phyloP scores from a whole-genome alignment of 176 grass and related monocot genomes.

The Elaeis guineensis region DNA sequence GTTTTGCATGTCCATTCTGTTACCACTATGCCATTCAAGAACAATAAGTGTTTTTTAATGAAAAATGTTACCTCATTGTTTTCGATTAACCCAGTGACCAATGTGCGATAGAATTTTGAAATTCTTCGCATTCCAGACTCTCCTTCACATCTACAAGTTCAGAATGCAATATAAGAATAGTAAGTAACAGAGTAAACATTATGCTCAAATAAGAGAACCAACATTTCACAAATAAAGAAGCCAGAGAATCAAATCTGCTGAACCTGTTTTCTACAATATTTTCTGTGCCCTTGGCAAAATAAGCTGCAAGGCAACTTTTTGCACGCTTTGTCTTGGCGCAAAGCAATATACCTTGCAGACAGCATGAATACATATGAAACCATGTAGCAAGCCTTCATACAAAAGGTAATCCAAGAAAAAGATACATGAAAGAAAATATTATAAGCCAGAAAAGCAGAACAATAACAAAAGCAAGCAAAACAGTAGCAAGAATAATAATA shows the following conservation, averaged over 20 bases:
- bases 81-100: slow-evolving; percentile 61
- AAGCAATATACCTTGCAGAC: slow-evolving; percentile 62
- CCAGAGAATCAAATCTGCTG: neutral
- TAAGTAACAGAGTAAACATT: too few species aligned
- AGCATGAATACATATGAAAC: slow-evolving; percentile 4
- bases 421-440: neutral
- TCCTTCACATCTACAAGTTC: slow-evolving; percentile 40
- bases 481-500: too few species aligned
- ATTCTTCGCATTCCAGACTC: slow-evolving; percentile 39
- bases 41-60: neutral
- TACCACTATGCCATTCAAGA: too few species aligned
- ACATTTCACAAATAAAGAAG: slow-evolving; percentile 8
- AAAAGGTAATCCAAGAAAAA: neutral
- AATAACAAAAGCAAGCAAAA: too few species aligned
- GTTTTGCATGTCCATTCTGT: too few species aligned
- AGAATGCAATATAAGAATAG: neutral
- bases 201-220: slow-evolving; percentile 3
- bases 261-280: slow-evolving; percentile 48
- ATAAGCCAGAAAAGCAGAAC: too few species aligned
- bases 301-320: slow-evolving; percentile 69
- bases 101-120: slow-evolving; percentile 88
- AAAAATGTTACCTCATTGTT: slow-evolving; percentile 56
- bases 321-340: slow-evolving; percentile 91
- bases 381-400: slow-evolving; percentile 5
- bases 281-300: slow-evolving; percentile 66